Conservation (phyloP, 2,329 filamentous ascomycete species). For the Epichloe scottii region DNA sequence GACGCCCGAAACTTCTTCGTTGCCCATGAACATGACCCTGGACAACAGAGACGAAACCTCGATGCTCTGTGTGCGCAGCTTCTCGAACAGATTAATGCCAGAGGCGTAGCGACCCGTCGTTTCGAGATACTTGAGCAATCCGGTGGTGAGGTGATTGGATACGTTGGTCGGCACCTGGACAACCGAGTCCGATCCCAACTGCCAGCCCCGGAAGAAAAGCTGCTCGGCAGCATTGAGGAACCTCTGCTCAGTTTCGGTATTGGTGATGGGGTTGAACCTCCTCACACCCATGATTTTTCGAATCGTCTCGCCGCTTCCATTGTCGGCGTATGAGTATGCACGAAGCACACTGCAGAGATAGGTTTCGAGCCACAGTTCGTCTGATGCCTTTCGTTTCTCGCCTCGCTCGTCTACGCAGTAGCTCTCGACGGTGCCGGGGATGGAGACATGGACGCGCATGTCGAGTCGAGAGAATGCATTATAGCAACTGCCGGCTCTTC, state of each 20-base stretch:
- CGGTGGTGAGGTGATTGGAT: conserved; percentile 89
- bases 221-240: conserved; percentile 91
- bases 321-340: conserved; percentile 92
- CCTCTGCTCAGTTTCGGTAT: conserved; percentile 94
- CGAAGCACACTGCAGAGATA: conserved; percentile 91
- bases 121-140: conserved; percentile 84
- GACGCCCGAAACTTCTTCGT: conserved; percentile 94
- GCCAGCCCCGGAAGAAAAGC: conserved; percentile 94
- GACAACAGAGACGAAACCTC: conserved; percentile 90
- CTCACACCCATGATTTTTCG: conserved; percentile 96
- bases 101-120: conserved; percentile 91
- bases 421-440: conserved; percentile 90
- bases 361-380: conserved; percentile 93
- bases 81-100: conserved; percentile 95
- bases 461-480: conserved; percentile 97
- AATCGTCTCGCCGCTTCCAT: conserved; percentile 87
- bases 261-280: conserved; percentile 94
- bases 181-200: conserved; percentile 89
- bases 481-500: conserved; percentile 56
- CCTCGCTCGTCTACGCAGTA: conserved; percentile 96
- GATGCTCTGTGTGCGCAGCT: conserved; percentile 77
- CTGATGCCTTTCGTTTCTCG: conserved; percentile 84
- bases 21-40: conserved; percentile 83
- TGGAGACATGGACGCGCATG: conserved; percentile 97
- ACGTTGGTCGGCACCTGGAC: conserved; percentile 96